Base-by-base conservation (phyloP, 305 asterid species). In the Solanum aculeatissimum region DNA sequence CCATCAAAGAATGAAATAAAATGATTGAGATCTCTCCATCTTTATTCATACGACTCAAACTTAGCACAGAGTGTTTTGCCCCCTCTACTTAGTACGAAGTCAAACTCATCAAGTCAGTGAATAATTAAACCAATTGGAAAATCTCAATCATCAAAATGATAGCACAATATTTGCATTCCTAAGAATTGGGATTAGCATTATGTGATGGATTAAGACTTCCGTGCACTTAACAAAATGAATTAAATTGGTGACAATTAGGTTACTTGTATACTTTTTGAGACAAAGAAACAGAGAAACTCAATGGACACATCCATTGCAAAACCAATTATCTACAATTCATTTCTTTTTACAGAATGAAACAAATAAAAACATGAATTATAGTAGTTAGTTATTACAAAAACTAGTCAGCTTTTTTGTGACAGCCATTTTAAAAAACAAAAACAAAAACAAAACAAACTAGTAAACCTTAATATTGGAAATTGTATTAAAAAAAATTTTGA, bases 1-100 rank as follows among this genome's bases (percentile, higher is more conserved):
- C 8, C 9, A 6, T 0, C 1, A 6, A 53, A 13, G 2, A 49
- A 49, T 13, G 16, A 53, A 18, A 1, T 16, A 8, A 0, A 53
- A 53, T 16, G 21, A 14, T 15, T 18, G 10, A 55, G 2, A 9
- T 58, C 11, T 10, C 3, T 21, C 1, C 27, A n/a, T 3, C 9
- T 4, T 19, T 69, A 10, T 0, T 69, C 0, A 40, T 2, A 40
- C 0, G 3, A 0, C 0, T 5, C 9, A 1, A 70, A 40, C 15
- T 35, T 1, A 7, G 15, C 8, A 70, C 6, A 11, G 1, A 70
- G 3, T 13, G 5, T 38, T 4, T 69, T 19, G 14, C 1, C 0
- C 1, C 7, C 18, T 69, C 10, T 19, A 38, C 2, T 1, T 1
- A 0, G 38, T 29, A 15, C 13, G 0, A 65, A 12, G 3, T 0